These are phyloP conservation scores for Vigna angularis DNA, from an alignment of 306 rosid genomes.

Conservation along the genomic window DNA sequence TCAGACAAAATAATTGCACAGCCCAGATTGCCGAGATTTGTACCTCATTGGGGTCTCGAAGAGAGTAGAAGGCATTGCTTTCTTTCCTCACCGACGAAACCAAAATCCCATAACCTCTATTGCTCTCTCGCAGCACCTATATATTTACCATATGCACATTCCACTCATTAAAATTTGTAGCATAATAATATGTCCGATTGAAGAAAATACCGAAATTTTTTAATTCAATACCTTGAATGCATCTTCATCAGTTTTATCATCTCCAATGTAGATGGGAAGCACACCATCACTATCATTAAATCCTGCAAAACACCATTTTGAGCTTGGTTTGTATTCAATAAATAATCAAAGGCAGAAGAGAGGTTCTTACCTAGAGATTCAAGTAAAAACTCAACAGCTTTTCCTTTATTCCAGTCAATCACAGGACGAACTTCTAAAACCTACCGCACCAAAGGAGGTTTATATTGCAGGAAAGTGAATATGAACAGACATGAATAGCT, in stretches of 20 bases:
- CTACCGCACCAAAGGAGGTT: constrained; percentile 42
- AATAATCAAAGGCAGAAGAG: neutral
- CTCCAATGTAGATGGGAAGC: constrained; percentile 88
- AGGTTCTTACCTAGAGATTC: constrained; percentile 72
- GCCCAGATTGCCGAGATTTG: neutral
- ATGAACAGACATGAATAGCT: neutral
- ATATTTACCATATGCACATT: neutral
- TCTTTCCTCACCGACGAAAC: constrained; percentile 81
- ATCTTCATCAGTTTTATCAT: constrained; percentile 93
- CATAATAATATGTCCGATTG: neutral
- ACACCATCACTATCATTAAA: constrained; percentile 63
- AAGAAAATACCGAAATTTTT: neutral
- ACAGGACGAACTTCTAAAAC: constrained; percentile 98
- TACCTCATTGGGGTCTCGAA: constrained; percentile 79
- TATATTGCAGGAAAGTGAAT: neutral
- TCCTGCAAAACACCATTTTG: constrained; percentile 54
- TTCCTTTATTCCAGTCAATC: constrained; percentile 97
- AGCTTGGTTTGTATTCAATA: neutral
- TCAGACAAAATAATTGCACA: constrained; percentile 2
- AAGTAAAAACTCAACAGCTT: constrained; percentile 92
- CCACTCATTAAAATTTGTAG: neutral
- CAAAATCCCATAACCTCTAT: constrained; percentile 80
- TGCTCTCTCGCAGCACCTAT: constrained; percentile 68
- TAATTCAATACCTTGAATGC: constrained; percentile 81
- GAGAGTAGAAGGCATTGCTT: constrained; percentile 83